Evolutionary conservation across 257 asterid genomes (phyloP).

Genomic region (Verbena officinalis): DNA sequence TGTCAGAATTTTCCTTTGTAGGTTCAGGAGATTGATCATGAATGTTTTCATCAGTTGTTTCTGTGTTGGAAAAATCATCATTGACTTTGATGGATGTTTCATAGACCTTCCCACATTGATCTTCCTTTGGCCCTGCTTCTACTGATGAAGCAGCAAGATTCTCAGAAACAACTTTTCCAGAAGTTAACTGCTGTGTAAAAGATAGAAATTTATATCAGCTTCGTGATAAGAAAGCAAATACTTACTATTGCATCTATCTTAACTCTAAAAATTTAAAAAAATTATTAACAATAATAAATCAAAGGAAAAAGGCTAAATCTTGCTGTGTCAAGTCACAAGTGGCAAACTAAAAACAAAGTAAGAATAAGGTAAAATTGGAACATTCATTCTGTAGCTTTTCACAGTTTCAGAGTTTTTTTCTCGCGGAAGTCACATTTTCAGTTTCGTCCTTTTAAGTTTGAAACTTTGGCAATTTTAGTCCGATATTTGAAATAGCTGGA

Average conservation of each 20-base stretch:
- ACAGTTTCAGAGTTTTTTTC: too few relatives aligned
- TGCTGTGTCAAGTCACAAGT: too few relatives aligned
- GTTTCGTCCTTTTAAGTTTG: too few relatives aligned
- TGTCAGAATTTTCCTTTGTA: background rate
- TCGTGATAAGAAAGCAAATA: background rate
- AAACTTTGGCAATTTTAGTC: too few relatives aligned
- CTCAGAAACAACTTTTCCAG: constrained; percentile 34
- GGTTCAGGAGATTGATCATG: background rate
- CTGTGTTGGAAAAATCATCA: constrained; percentile 16
- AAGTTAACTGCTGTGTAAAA: constrained; percentile 40
- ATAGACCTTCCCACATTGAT: background rate
- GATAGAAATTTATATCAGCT: constrained; percentile 23
- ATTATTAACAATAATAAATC: too few relatives aligned
- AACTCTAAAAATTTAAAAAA: background rate
- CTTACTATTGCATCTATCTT: background rate
- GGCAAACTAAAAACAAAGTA: too few relatives aligned
- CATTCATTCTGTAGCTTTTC: too few relatives aligned
- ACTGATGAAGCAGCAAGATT: constrained; percentile 31
- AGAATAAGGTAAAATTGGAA: too few relatives aligned
- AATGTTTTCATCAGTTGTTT: constrained; percentile 6
- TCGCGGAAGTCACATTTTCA: too few relatives aligned
- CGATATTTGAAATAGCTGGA: too few relatives aligned
- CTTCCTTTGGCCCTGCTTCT: constrained; percentile 41
- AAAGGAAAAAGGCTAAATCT: background rate
- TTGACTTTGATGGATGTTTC: constrained; percentile 25